Percentiles rank a stretch among this genome's conserved stretches.
Conservation (phyloP, 2,329 filamentous ascomycete species). For the Pseudogymnoascus verrucosus region DNA sequence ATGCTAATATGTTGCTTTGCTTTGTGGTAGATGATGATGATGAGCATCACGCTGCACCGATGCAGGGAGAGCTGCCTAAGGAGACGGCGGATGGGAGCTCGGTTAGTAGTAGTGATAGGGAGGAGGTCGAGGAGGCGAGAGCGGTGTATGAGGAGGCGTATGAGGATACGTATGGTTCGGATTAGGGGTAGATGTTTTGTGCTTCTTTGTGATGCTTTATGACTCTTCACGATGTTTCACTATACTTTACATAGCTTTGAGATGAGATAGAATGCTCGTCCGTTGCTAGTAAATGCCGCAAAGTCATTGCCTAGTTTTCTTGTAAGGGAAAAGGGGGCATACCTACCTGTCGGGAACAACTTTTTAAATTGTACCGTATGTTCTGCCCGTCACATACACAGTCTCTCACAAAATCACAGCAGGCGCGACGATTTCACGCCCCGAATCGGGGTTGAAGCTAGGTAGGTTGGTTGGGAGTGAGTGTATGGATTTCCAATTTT, state of each 20-base stretch:
- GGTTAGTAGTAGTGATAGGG: conserved; percentile 41
- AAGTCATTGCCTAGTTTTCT: background rate
- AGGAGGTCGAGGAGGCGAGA: conserved; percentile 45
- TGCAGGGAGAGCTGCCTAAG: conserved; percentile 20
- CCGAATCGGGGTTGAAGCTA: background rate
- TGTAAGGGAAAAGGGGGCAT: background rate
- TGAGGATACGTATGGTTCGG: conserved; percentile 33
- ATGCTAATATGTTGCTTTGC: background rate
- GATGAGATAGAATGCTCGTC: background rate
- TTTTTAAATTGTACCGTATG: background rate
- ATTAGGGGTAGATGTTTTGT: background rate
- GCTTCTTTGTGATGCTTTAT: background rate
- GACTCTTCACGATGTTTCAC: background rate
- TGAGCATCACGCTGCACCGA: conserved; percentile 34
- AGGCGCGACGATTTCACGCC: background rate
- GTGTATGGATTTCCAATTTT: background rate
- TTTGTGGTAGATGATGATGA: conserved; percentile 16
- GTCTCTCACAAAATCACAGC: background rate
- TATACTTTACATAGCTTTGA: background rate
- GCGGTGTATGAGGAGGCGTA: conserved; percentile 44
- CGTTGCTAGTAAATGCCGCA: background rate
- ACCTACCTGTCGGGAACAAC: too few relatives aligned
- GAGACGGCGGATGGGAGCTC: conserved; percentile 5
- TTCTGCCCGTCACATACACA: background rate
- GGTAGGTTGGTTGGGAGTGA: background rate